Conservation (phyloP, 2,329 filamentous ascomycete species). For the Cercospora sp. region DNA sequence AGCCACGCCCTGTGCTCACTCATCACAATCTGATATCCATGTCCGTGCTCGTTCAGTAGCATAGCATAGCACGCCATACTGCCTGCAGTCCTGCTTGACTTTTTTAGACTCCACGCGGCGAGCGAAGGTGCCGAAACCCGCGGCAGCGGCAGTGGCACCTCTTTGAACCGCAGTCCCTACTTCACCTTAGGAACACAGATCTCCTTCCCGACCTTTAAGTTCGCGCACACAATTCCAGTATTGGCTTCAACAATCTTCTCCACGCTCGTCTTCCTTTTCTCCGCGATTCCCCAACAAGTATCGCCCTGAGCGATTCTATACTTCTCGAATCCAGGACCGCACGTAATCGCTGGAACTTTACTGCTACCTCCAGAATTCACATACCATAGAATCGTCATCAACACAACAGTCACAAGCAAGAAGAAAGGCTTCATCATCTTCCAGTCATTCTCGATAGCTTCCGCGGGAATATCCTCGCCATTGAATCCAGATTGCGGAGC, state of each 20-base stretch:
- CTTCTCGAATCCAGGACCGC: conserved; percentile 18
- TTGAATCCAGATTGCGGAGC: conserved; percentile 13
- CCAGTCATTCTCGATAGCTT: conserved; percentile 13
- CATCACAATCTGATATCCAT: background rate
- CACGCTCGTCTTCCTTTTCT: conserved; percentile 14
- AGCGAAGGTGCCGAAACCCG: background rate
- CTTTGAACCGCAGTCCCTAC: background rate
- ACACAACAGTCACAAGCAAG: conserved; percentile 17
- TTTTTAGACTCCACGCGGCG: background rate
- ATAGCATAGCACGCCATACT: background rate
- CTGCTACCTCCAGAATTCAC: conserved; percentile 7
- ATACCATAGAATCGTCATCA: conserved; percentile 19
- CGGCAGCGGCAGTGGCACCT: background rate
- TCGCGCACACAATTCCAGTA: conserved; percentile 17
- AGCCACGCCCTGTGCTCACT: background rate
- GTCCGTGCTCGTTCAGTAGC: background rate
- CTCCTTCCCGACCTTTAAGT: conserved; percentile 8
- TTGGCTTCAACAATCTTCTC: conserved; percentile 20
- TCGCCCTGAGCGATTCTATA: conserved; percentile 19
- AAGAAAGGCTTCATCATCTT: conserved; percentile 20
- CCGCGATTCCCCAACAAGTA: conserved; percentile 23
- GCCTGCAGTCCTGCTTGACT: background rate
- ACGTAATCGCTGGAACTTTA: background rate
- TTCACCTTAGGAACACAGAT: conserved; percentile 18
- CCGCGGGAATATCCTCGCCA: conserved; percentile 4